These are phyloP conservation scores for Leishmania lainsoni DNA, from an alignment of 208 protist species.

Conservation along the genomic window DNA sequence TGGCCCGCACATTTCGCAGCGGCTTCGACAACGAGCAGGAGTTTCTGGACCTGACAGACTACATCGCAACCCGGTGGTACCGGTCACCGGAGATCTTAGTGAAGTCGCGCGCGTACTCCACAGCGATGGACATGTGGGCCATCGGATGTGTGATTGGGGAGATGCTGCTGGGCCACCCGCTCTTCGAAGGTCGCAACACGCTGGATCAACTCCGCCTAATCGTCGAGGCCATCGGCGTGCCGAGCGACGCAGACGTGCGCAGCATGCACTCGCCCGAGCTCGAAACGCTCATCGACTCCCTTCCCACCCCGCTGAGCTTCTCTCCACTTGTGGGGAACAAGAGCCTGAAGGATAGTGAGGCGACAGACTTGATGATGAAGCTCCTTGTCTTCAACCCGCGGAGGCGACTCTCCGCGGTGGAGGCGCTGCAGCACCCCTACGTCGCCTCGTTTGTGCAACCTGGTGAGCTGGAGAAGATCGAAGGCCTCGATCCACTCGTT, in stretches of 20 bases:
- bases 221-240: conserved; percentile 87
- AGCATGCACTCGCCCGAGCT: conserved; percentile 90
- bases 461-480: conserved; percentile 53
- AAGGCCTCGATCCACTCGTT: conserved; percentile 37
- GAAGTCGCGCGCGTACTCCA: conserved; percentile 94
- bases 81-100: conserved; percentile 98
- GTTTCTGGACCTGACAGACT: conserved; percentile 91
- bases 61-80: conserved; percentile 98
- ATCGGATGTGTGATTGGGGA: conserved; percentile 98
- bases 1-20: conserved; percentile 91
- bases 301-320: conserved; percentile 60
- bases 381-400: conserved; percentile 91
- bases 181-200: conserved; percentile 95
- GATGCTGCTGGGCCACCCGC: conserved; percentile 91
- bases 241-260: conserved; percentile 88
- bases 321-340: conserved; percentile 38
- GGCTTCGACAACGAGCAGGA: conserved; percentile 41
- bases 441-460: conserved; percentile 66
- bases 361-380: conserved; percentile 82
- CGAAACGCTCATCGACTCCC: conserved; percentile 80
- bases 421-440: conserved; percentile 91
- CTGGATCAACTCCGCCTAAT: conserved; percentile 97
- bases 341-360: conserved; percentile 74
- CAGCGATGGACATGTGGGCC: conserved; percentile 99
- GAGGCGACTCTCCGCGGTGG: conserved; percentile 75